These are phyloP conservation scores for Pseudocercospora macadamiae DNA, from an alignment of 2,329 filamentous ascomycete species.

Conservation along the genomic window DNA sequence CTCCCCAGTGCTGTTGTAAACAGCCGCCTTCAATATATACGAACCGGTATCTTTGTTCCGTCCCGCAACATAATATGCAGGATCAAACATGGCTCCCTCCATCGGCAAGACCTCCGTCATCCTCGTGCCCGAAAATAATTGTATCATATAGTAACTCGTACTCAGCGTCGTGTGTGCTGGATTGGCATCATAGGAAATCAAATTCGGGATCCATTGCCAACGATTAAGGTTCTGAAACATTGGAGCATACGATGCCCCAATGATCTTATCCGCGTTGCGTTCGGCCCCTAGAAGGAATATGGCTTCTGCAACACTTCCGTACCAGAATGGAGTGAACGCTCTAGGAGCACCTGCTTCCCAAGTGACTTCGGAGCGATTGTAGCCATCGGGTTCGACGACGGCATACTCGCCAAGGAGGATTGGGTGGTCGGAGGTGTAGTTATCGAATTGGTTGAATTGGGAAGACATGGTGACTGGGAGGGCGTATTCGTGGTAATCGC, in stretches of 20 bases:
- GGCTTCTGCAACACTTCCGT: slow-evolving; percentile 64
- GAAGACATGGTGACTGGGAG: slow-evolving; percentile 31
- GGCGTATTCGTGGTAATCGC: slow-evolving; percentile 39
- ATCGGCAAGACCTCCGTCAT: slow-evolving; percentile 51
- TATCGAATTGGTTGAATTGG: slow-evolving; percentile 50
- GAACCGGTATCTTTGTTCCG: slow-evolving; percentile 41
- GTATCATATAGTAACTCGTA: slow-evolving; percentile 38
- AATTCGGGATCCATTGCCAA: slow-evolving; percentile 40
- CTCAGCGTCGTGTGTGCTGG: slow-evolving; percentile 35
- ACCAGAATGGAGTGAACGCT: slow-evolving; percentile 48
- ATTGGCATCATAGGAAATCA: slow-evolving; percentile 45
- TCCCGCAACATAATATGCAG: slow-evolving; percentile 52
- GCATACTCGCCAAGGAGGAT: slow-evolving; percentile 55
- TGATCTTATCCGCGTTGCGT: slow-evolving; percentile 63
- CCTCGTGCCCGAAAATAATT: slow-evolving; percentile 47
- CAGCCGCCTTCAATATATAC: slow-evolving; percentile 50
- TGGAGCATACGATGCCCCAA: slow-evolving; percentile 54
- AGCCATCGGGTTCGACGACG: slow-evolving; percentile 52
- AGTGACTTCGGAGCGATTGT: slow-evolving; percentile 43
- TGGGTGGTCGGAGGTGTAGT: slow-evolving; percentile 42
- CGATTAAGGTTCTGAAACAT: slow-evolving; percentile 34
- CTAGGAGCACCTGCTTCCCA: slow-evolving; percentile 44
- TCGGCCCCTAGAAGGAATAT: slow-evolving; percentile 68
- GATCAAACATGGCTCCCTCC: slow-evolving; percentile 43
- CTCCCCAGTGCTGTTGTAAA: slow-evolving; percentile 50